phyloP scores from a whole-genome alignment of 257 asterid genomes.

The Jaltomata sinuosa region DNA sequence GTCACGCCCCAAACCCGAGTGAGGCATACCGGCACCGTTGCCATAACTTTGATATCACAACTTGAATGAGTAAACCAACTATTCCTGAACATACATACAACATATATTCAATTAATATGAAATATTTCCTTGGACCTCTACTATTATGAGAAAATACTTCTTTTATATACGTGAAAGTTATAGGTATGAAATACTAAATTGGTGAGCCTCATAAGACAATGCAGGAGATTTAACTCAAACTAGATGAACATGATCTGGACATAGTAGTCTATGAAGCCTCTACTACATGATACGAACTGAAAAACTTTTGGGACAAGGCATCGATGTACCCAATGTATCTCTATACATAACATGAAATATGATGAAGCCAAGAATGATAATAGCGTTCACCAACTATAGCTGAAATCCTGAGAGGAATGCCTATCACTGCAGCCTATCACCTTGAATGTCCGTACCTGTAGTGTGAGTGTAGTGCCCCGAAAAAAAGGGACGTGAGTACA shows the following conservation, averaged over 20 bases:
- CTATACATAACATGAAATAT: not conserved
- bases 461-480: not conserved
- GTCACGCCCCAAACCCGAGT: not conserved
- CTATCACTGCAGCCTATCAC: not conserved
- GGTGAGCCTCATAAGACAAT: not conserved
- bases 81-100: not conserved
- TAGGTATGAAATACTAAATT: not conserved
- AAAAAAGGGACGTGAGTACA: not conserved
- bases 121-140: not conserved
- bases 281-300: not conserved
- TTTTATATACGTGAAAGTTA: not conserved
- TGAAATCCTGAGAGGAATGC: not conserved
- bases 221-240: not conserved
- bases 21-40: not conserved
- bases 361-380: not conserved
- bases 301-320: not conserved
- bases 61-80: not conserved
- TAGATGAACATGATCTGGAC: not conserved
- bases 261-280: not conserved
- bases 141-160: not conserved
- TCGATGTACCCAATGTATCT: not conserved
- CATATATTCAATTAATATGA: not conserved
- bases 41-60: not conserved
- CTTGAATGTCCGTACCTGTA: not conserved
- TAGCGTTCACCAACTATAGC: not conserved